These are phyloP conservation scores for Ogataea paraovalis DNA, from an alignment of 805 yeast genomes.

Conservation along the genomic window DNA sequence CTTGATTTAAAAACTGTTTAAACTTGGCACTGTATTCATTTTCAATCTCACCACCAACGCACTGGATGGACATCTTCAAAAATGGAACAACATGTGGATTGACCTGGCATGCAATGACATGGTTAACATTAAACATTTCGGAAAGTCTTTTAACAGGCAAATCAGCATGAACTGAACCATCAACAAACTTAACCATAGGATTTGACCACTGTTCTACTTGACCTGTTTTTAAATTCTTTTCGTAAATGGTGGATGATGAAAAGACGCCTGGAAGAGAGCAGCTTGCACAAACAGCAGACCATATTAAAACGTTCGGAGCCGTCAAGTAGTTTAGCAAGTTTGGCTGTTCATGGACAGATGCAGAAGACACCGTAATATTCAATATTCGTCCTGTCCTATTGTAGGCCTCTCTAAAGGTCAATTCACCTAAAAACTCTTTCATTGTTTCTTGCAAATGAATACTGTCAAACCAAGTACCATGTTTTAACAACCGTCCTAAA, in stretches of 20 bases:
- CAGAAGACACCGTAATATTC: constrained; percentile 91
- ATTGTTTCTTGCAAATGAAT: constrained; percentile 67
- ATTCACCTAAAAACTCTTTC: constrained; percentile 75
- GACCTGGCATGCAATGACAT: constrained; percentile 95
- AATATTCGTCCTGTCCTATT: constrained; percentile 91
- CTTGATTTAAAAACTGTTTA: constrained; percentile 46
- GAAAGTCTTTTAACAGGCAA: constrained; percentile 84
- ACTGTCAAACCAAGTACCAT: constrained; percentile 88
- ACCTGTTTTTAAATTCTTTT: constrained; percentile 73
- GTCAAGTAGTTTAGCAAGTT: constrained; percentile 73
- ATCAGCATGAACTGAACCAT: constrained; percentile 95
- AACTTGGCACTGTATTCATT: constrained; percentile 54
- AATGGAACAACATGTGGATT: constrained; percentile 95
- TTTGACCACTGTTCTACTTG: constrained; percentile 79
- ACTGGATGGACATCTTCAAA: constrained; percentile 60
- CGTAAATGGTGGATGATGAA: constrained; percentile 79
- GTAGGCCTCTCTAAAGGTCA: constrained; percentile 92
- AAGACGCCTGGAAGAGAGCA: constrained; percentile 93
- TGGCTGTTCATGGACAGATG: constrained; percentile 88
- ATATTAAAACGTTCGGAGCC: constrained; percentile 74
- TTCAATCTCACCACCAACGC: constrained; percentile 67
- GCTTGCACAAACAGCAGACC: constrained; percentile 92
- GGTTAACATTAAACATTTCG: constrained; percentile 97
- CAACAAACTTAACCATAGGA: constrained; percentile 75
- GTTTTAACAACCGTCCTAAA: constrained; percentile 63